Evolutionary conservation across 2,329 filamentous ascomycete species (phyloP), one percentile per base, ranked within the genome.

Genomic region (Lomentospora prolificans): DNA sequence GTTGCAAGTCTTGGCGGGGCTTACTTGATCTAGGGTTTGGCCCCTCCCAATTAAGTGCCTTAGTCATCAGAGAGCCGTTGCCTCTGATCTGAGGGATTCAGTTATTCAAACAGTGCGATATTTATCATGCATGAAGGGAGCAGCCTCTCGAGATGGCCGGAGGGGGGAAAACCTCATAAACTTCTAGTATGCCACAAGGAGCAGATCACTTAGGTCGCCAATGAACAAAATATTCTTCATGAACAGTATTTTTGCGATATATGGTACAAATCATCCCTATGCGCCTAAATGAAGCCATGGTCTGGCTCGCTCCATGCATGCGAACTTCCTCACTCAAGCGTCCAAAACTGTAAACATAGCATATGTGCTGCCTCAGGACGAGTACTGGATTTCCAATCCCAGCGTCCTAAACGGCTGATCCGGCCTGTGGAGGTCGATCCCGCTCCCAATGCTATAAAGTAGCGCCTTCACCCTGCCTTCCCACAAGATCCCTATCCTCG

Each of bases 381-480:
- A 92, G 70, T 90, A 94, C 66, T 91, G 88, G 48, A 94, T 76
- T 70, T 92, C 88, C 56, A 94, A 69, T 10, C 89, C 89, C 57
- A 94, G 75, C 4, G 82, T 87, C 59, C 86, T 80, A 65, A 94
- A 87, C 39, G 89, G 86, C 64, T 88, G 85, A 66, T 91, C 87
- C 60, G 84, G 76, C 64, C 81, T 83, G 64, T 82, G 84, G 64
- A 94, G 77, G 66, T 95, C 90, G 56, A 99, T 82, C 53, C 84
- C 89, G 57, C 90, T 89, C 8, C 94, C 94, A 44, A 96, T 77
- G 63, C 90, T 95, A 67, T 97, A 95, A 57, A 99, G 78, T 58
- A 99, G 74, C 61, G 95, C 92, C 73, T 97, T 96, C 58, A 95
- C 81, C 55, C 90, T 80, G 2, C 92, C 91, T 68, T 97, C 92